Base-by-base conservation (phyloP, 495 filamentous ascomycete genomes). In the Elaphomyces granulatus region DNA sequence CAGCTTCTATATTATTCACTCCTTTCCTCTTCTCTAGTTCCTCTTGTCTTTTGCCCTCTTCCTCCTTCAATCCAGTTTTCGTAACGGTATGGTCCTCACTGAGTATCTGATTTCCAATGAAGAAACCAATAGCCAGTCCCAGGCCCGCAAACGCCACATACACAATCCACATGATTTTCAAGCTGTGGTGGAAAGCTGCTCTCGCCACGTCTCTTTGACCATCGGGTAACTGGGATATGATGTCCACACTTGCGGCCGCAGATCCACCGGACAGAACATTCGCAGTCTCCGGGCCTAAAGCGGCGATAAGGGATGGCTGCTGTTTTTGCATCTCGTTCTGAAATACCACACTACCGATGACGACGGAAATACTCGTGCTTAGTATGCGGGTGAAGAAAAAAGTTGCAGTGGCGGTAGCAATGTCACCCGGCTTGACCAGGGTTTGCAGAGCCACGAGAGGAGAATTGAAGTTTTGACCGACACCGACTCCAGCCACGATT, bases 131-230 rank as follows among this genome's bases (percentile, higher is more conserved):
- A 3, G 75, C 17, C 16, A 82, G 48, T 0, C 71, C 78, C 0
- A 73, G 31, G 1, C 49, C 72, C 6, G 70, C 59, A n/a, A 80
- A 57, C 1, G 54, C 66, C 0, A 70, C 66, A 38, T 78, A 83
- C 46, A 63, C 62, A 41, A 83, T 80, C 67, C 74, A 86, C 74
- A 84, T 81, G 30, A 65, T 72, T 34, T 56, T 64, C 42, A 84
- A 45, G 26, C 67, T 64, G 31, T 68, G 63, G 34, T 63, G 71
- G 41, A 75, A 83, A 0, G 71, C 73, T 0, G 46, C 44, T 3
- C 68, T 59, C 1, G 74, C 72, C 20, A 75, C 57, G 0, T 45
- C 41, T 28, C 64, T 61, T 36, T 74, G 60, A 3, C 50, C 52
- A 0, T 64, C 54, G 0, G 66, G 65, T 0, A 84, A 60, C 37